These are phyloP conservation scores for Aquilaria agallochum DNA, from an alignment of 441 rosid species.

Conservation along the genomic window DNA sequence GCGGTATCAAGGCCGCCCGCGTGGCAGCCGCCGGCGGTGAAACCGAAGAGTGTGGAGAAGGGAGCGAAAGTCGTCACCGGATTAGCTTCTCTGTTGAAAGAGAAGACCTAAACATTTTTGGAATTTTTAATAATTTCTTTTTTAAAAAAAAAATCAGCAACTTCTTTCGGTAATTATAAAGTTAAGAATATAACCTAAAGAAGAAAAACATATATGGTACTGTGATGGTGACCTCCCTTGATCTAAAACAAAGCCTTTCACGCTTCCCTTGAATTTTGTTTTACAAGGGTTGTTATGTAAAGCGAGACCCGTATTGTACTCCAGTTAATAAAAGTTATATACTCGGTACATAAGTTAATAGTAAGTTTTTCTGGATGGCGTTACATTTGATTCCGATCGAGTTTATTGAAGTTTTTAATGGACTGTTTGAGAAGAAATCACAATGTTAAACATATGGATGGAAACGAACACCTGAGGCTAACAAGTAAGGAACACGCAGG, in stretches of 20 bases:
- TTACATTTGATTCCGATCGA: too few relatives aligned
- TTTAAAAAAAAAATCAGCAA: neutral
- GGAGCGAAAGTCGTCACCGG: slow-evolving; percentile 78
- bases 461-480: too few relatives aligned
- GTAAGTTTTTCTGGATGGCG: too few relatives aligned
- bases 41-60: slow-evolving; percentile 49
- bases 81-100: slow-evolving; percentile 74
- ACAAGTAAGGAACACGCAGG: too few relatives aligned
- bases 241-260: neutral
- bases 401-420: too few relatives aligned
- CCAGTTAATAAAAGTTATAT: neutral
- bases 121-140: slow-evolving; percentile 10
- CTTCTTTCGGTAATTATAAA: slow-evolving; percentile 10
- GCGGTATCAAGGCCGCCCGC: slow-evolving; percentile 16
- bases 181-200: too few relatives aligned
- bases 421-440: too few relatives aligned
- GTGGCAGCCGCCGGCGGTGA: slow-evolving; percentile 63
- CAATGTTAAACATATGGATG: too few relatives aligned
- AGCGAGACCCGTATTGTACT: neutral
- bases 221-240: too few relatives aligned
- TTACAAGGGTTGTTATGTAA: slow-evolving; percentile 12
- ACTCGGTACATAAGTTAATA: too few relatives aligned
- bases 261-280: slow-evolving; percentile 10
- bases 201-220: too few relatives aligned
- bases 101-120: slow-evolving; percentile 57